Percentiles rank a stretch among this genome's conserved stretches.
Evolutionary conservation across 2,329 filamentous ascomycete genomes (phyloP).

Genomic region (Monilinia laxa): DNA sequence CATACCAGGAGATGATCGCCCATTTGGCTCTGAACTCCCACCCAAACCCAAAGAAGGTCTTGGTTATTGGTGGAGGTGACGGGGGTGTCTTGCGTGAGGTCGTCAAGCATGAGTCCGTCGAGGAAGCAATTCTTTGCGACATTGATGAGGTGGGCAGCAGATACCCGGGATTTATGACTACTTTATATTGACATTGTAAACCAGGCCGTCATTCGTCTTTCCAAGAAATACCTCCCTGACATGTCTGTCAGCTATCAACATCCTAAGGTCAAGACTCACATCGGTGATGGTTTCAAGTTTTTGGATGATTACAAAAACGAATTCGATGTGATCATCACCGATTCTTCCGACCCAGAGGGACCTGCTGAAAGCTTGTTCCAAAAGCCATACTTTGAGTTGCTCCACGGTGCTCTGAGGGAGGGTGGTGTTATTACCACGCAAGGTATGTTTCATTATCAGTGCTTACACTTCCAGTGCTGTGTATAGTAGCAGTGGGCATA

Average conservation of each 20-base stretch:
- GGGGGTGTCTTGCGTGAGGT: constrained; percentile 97
- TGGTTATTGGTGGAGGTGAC: constrained; percentile 97
- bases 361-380: constrained; percentile 96
- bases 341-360: constrained; percentile 95
- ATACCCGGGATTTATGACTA: constrained; percentile 3
- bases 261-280: constrained; percentile 87
- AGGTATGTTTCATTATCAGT: constrained; percentile 69
- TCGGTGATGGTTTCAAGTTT: constrained; percentile 99
- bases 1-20: constrained; percentile 99
- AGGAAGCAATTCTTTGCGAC: constrained; percentile 95
- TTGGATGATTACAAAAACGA: constrained; percentile 92
- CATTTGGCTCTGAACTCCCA: constrained; percentile 98
- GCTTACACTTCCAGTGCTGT: constrained; percentile 55
- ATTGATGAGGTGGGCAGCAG: constrained; percentile 77
- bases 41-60: constrained; percentile 95
- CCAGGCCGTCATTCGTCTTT: constrained; percentile 91
- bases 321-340: constrained; percentile 99
- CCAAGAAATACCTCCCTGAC: constrained; percentile 93
- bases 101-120: constrained; percentile 96
- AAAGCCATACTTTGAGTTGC: constrained; percentile 97
- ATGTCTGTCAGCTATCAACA: constrained; percentile 94
- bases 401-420: constrained; percentile 84
- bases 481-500: constrained; percentile 26
- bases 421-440: constrained; percentile 99
- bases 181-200: constrained; percentile 26